phyloP scores from a whole-genome alignment of 2,329 filamentous ascomycete species.

The Aspergillaceae sp. region DNA sequence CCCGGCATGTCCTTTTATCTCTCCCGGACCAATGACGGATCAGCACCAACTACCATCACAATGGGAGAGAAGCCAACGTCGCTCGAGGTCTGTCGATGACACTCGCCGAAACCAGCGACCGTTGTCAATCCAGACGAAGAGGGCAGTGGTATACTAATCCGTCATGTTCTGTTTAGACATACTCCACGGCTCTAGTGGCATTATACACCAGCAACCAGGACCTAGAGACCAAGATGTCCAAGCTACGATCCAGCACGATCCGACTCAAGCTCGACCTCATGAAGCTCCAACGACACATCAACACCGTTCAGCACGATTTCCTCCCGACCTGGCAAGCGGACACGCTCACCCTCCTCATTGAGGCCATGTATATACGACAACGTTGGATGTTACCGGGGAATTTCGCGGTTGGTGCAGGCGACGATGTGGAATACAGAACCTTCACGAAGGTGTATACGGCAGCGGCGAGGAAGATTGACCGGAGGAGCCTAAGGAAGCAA shows the following conservation, averaged over 20 bases:
- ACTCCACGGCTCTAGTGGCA: constrained; percentile 11
- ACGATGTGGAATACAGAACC: constrained; percentile 9
- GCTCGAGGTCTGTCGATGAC: constrained; percentile 8
- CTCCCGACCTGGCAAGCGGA: constrained; percentile 29
- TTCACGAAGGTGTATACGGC: constrained; percentile 17
- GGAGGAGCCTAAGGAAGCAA: constrained; percentile 12
- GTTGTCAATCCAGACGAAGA: too few relatives aligned
- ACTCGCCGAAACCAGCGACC: not conserved
- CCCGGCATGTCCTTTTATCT: constrained; percentile 17
- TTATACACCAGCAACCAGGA: constrained; percentile 19
- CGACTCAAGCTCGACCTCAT: constrained; percentile 18
- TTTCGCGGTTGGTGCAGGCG: constrained; percentile 11
- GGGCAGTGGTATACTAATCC: not conserved
- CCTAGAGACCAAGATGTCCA: constrained; percentile 16
- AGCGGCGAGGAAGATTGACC: constrained; percentile 18
- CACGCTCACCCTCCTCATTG: constrained; percentile 27
- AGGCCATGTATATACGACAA: constrained; percentile 19
- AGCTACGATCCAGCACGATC: constrained; percentile 12
- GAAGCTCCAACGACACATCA: constrained; percentile 19
- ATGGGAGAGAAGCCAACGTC: not conserved
- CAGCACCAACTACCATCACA: not conserved
- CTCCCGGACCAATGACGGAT: not conserved
- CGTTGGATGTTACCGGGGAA: constrained; percentile 15
- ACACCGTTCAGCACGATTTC: constrained; percentile 16
- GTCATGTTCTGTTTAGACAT: constrained; percentile 7